Conservation (phyloP, 805 yeast genomes). For the Saccharomycodes ludwigii region DNA sequence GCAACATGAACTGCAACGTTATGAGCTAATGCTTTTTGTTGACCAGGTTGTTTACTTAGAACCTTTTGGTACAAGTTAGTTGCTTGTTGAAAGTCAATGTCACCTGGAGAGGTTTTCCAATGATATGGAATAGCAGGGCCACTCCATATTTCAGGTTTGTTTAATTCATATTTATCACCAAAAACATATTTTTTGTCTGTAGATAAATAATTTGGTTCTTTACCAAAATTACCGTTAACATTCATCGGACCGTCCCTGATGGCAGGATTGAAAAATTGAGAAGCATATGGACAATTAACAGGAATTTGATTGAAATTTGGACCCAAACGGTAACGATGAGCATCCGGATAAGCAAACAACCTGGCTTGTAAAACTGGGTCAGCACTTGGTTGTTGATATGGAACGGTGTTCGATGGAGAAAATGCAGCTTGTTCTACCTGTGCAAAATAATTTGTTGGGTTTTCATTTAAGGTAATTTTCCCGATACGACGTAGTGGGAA, state of each 20-base stretch:
- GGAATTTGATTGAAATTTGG: conserved; percentile 75
- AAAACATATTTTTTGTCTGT: conserved; percentile 27
- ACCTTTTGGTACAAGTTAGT: conserved; percentile 60
- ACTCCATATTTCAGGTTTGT: conserved; percentile 65
- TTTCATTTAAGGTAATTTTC: conserved; percentile 63
- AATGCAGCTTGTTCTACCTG: conserved; percentile 81
- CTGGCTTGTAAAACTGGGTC: conserved; percentile 79
- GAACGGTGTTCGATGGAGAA: conserved; percentile 76
- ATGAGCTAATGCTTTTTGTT: conserved; percentile 72
- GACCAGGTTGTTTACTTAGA: conserved; percentile 64
- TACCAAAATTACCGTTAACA: conserved; percentile 60
- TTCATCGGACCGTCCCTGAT: conserved; percentile 75
- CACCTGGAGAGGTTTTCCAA: conserved; percentile 58
- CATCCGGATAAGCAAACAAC: conserved; percentile 73
- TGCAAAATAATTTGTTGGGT: conserved; percentile 79
- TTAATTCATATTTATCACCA: conserved; percentile 26
- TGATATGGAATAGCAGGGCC: conserved; percentile 80
- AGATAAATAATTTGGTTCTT: conserved; percentile 64
- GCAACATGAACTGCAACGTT: conserved; percentile 68
- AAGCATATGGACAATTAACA: conserved; percentile 70
- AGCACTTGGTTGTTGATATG: conserved; percentile 70
- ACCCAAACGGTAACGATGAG: conserved; percentile 70
- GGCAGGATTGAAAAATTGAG: conserved; percentile 49
- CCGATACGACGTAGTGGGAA: conserved; percentile 46
- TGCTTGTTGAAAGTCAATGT: conserved; percentile 68